A percentile compares a stretch with the other conserved stretches of the same genome.
phyloP scores from a whole-genome alignment of 208 protist species.

The Jaenimonas drosophilae region DNA sequence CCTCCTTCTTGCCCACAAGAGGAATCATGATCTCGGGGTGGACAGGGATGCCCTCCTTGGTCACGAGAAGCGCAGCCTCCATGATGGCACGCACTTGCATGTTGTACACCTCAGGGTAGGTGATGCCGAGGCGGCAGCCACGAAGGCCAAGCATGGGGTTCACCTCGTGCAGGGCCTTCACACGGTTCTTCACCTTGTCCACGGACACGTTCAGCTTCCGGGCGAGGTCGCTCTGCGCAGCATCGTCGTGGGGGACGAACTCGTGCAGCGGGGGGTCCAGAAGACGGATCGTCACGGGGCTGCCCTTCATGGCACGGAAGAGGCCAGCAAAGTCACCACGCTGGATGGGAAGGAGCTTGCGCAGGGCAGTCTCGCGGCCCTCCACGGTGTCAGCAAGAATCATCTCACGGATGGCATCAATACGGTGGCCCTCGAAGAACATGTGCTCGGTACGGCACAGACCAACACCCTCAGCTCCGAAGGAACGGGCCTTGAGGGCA shows the following conservation, averaged over 20 bases:
- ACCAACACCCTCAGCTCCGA: slow-evolving; percentile 93
- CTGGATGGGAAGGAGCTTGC: slow-evolving; percentile 87
- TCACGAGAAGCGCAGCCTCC: slow-evolving; percentile 75
- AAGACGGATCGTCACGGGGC: slow-evolving; percentile 88
- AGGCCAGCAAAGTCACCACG: slow-evolving; percentile 86
- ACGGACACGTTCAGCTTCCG: slow-evolving; percentile 43
- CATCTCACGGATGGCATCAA: slow-evolving; percentile 88
- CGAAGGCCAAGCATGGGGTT: slow-evolving; percentile 96
- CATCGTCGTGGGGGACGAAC: slow-evolving; percentile 87
- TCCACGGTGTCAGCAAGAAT: slow-evolving; percentile 81
- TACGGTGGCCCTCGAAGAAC: slow-evolving; percentile 89
- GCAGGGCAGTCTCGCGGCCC: slow-evolving; percentile 66
- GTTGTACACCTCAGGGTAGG: slow-evolving; percentile 92
- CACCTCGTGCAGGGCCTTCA: slow-evolving; percentile 80
- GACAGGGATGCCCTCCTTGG: slow-evolving; percentile 41
- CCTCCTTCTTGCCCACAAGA: slow-evolving; percentile 73
- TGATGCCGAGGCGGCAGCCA: slow-evolving; percentile 89
- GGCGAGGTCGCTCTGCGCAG: slow-evolving; percentile 59
- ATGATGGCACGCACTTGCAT: slow-evolving; percentile 93
- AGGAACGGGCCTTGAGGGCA: slow-evolving; percentile 51
- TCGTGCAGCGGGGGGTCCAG: slow-evolving; percentile 95
- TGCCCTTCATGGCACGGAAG: slow-evolving; percentile 85
- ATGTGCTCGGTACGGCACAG: slow-evolving; percentile 95
- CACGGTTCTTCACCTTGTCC: slow-evolving; percentile 53
- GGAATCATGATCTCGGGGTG: slow-evolving; percentile 92